Evolutionary conservation across 192 early-diverging fungal species (phyloP).

Genomic region (Podila verticillata): DNA sequence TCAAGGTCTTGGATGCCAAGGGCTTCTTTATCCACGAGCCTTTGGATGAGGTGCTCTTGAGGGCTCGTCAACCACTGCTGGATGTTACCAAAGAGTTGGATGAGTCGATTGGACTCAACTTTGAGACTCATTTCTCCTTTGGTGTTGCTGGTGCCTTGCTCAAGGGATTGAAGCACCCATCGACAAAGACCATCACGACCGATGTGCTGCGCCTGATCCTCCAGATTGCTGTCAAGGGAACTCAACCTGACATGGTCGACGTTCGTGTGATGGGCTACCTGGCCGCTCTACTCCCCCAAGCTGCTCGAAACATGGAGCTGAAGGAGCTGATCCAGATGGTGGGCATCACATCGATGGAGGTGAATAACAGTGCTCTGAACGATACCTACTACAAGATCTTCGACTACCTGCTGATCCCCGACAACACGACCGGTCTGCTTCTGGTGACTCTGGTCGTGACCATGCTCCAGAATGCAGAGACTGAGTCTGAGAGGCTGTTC

Average conservation of each 20-base stretch:
- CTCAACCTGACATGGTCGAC: conserved; percentile 47
- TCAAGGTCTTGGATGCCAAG: conserved; percentile 79
- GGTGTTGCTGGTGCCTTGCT: conserved; percentile 83
- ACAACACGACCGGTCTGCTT: conserved; percentile 71
- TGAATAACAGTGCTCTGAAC: conserved; percentile 54
- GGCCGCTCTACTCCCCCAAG: conserved; percentile 81
- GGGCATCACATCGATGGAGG: conserved; percentile 60
- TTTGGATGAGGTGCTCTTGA: conserved; percentile 77
- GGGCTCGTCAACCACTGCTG: conserved; percentile 74
- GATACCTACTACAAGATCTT: conserved; percentile 71
- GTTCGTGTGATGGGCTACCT: conserved; percentile 77
- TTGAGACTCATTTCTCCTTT: conserved; percentile 88
- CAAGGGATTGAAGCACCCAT: conserved; percentile 83
- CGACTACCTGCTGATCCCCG: conserved; percentile 70
- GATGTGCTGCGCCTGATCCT: conserved; percentile 78
- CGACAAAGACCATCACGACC: conserved; percentile 78
- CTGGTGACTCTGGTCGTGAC: conserved; percentile 73
- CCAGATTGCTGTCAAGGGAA: conserved; percentile 73
- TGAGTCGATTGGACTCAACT: conserved; percentile 78
- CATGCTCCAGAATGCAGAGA: conserved; percentile 77
- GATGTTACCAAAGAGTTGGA: conserved; percentile 81
- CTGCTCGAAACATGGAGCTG: conserved; percentile 77
- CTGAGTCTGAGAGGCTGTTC: conserved; percentile 76
- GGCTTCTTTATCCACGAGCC: conserved; percentile 77
- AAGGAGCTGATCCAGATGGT: conserved; percentile 62